These are phyloP conservation scores for Inga oerstediana DNA, from an alignment of 306 rosid genomes.

Conservation along the genomic window DNA sequence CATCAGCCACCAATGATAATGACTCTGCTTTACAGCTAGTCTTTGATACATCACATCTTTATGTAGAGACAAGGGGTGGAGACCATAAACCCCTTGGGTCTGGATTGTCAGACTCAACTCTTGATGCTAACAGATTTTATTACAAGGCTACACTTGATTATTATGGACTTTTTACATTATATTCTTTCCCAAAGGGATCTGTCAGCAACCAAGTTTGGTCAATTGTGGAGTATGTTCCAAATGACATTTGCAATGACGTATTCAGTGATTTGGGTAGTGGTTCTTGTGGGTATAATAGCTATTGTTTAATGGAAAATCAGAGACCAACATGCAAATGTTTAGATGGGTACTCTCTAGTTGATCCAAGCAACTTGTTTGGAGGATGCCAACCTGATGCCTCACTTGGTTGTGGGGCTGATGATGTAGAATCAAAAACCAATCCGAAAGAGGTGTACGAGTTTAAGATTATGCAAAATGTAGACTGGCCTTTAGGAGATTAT, in stretches of 20 bases:
- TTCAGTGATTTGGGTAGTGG: slow-evolving; percentile 25
- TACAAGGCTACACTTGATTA: slow-evolving; percentile 63
- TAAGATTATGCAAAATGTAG: slow-evolving; percentile 4
- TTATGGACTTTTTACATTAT: slow-evolving; percentile 49
- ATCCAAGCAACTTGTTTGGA: slow-evolving; percentile 43
- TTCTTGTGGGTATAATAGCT: slow-evolving; percentile 49
- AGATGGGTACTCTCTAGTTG: slow-evolving; percentile 41
- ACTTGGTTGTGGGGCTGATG: slow-evolving; percentile 44
- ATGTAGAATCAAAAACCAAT: background rate
- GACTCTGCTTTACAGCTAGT: slow-evolving; percentile 1
- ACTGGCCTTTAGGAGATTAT: slow-evolving; percentile 44
- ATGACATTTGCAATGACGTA: slow-evolving; percentile 28
- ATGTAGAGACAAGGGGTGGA: slow-evolving; percentile 29
- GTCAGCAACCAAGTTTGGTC: slow-evolving; percentile 30
- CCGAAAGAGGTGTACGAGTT: slow-evolving; percentile 31
- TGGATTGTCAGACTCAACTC: background rate
- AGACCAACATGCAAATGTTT: slow-evolving; percentile 47
- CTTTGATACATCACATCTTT: slow-evolving; percentile 42
- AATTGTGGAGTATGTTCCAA: slow-evolving; percentile 33
- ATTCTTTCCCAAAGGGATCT: background rate
- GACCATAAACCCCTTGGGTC: slow-evolving; percentile 7
- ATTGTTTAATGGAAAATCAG: background rate
- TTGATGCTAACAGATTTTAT: slow-evolving; percentile 31
- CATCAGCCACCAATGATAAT: background rate
- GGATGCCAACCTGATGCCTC: slow-evolving; percentile 43